Evolutionary conservation across 2,329 filamentous ascomycete species (phyloP), one percentile per base, ranked within the genome.

Genomic region (Aspergillus sergii): DNA sequence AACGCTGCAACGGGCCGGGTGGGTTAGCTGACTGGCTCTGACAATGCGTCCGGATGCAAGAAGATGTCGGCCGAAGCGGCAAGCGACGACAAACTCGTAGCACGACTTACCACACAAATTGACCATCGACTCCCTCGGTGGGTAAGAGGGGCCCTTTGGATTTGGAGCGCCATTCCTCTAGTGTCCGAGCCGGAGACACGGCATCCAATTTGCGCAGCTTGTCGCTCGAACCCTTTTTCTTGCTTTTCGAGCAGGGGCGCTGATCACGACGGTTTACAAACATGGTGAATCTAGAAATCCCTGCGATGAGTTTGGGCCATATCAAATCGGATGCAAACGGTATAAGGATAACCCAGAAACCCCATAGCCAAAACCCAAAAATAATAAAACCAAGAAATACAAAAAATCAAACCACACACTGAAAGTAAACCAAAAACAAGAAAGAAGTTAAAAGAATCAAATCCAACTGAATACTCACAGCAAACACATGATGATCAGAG

Each of bases 101-200:
- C 6, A 16, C 39, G 30, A 63, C 70, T 53, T 70, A 79, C 76
- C 76, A 79, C 34, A 75, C 70, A 68, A 78, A 78, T 57, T 78
- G 73, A 21, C 70, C 71, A 57, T 76, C 76, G 1, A 72, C 69
- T 26, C 67, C 73, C 48, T 78, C 76, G 3, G 75, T 71, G 12
- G 75, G 72, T 16, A 71, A 66, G 30, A 76, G 65, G 28, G 73
- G 73, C 10, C 72, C 70, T 57, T 77, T 77, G 2, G 73, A 71
- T 23, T 64, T 72, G 16, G 72, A 66, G 74, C 76, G 78, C 76
- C 76, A 79, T 55, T 78, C 69, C 53, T 77, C 76, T 19, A 79
- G 67, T 6, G 71, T 77, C 16, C 76, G 72, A 16, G 68, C 74
- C 7, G 76, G 76, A 46, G 74, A 76, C 6, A 77, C 75, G 19